Conservation (phyloP, 768 basidiomycete species). For the Amyloporia xantha region DNA sequence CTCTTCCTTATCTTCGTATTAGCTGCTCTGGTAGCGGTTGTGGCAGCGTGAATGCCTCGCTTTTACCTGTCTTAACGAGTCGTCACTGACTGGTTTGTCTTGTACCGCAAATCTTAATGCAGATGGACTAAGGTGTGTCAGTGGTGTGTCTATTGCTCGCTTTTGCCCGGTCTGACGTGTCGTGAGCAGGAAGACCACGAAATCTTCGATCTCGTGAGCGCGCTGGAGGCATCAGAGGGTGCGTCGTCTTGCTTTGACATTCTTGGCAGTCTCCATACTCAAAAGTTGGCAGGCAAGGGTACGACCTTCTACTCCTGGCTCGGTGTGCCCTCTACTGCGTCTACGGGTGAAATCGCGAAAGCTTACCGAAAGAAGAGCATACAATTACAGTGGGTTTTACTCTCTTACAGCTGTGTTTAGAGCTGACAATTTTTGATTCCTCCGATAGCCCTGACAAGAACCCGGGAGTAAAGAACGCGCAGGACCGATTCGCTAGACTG, state of each 20-base stretch:
- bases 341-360: slow-evolving; percentile 71
- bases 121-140: slow-evolving; percentile 67
- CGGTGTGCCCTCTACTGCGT: slow-evolving; percentile 68
- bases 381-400: slow-evolving; percentile 67
- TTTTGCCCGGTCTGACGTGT: neutral
- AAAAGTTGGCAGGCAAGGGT: slow-evolving; percentile 64
- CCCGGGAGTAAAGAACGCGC: slow-evolving; percentile 69
- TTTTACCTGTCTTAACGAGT: neutral
- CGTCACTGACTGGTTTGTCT: neutral
- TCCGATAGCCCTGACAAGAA: slow-evolving; percentile 87
- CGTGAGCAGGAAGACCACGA: slow-evolving; percentile 79
- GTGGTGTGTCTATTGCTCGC: too few relatives aligned
- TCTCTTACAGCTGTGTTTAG: neutral
- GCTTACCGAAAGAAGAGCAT: slow-evolving; percentile 92
- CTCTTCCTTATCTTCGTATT: slow-evolving; percentile 39
- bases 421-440: neutral
- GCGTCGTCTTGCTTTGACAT: neutral
- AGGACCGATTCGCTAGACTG: slow-evolving; percentile 88
- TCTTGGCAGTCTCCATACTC: too few relatives aligned
- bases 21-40: slow-evolving; percentile 45
- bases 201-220: slow-evolving; percentile 89
- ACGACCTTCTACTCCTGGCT: slow-evolving; percentile 97
- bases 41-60: slow-evolving; percentile 55
- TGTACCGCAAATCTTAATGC: neutral
- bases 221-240: slow-evolving; percentile 77